Conservation (phyloP, 352 stramenopile species). For the Globisporangium heterothallicum region DNA sequence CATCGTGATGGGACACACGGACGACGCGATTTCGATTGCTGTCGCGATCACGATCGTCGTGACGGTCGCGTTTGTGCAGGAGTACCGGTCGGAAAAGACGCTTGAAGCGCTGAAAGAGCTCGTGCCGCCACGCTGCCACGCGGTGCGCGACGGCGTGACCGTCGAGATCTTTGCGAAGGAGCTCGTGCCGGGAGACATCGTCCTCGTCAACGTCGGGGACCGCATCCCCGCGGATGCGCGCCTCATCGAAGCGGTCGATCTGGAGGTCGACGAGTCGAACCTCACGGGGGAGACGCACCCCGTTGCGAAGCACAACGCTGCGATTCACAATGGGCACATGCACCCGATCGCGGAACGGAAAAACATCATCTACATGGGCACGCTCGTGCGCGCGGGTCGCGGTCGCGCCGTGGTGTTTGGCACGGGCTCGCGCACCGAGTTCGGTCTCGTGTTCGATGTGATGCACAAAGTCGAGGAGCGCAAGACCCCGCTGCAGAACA, state of each 20-base stretch:
- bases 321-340: slow-evolving; percentile 60
- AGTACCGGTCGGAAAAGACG: slow-evolving; percentile 85
- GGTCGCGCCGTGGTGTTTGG: slow-evolving; percentile 92
- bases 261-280: slow-evolving; percentile 92
- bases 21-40: slow-evolving; percentile 95
- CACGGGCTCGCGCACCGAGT: slow-evolving; percentile 94
- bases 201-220: slow-evolving; percentile 90
- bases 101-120: slow-evolving; percentile 80
- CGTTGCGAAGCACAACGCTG: slow-evolving; percentile 61
- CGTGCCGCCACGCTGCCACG: slow-evolving; percentile 68
- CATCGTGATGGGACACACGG: slow-evolving; percentile 89
- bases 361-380: slow-evolving; percentile 97
- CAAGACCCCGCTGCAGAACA: slow-evolving; percentile 92
- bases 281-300: slow-evolving; percentile 92
- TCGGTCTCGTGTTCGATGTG: slow-evolving; percentile 94
- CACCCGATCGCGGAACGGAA: slow-evolving; percentile 75
- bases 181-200: slow-evolving; percentile 77
- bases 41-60: slow-evolving; percentile 96
- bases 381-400: slow-evolving; percentile 89
- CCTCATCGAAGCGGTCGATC: slow-evolving; percentile 83
- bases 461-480: slow-evolving; percentile 91
- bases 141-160: slow-evolving; percentile 44
- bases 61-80: slow-evolving; percentile 92
- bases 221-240: slow-evolving; percentile 91
- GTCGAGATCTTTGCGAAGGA: slow-evolving; percentile 71